Base-by-base conservation (phyloP, 2,329 filamentous ascomycete species). In the Reticulascus tulasneorum region DNA sequence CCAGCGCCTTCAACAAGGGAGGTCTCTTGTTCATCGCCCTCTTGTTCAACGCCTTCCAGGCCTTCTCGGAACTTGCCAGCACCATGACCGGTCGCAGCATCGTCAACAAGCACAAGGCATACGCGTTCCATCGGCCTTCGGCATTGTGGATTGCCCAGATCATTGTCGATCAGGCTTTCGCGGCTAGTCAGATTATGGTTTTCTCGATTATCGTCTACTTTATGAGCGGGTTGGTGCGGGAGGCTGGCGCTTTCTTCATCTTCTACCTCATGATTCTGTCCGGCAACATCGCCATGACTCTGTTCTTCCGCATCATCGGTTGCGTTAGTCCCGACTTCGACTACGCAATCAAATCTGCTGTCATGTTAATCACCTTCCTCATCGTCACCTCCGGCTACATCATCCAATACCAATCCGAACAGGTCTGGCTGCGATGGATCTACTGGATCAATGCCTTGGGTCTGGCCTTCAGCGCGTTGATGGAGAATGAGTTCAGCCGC, bases 21-120 rank as follows among this genome's bases (percentile, higher is more conserved):
- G 87, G 86, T 66, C 75, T 91, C 2, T 67, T 94, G 33, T 94
- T 94, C 63, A 79, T 89, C 35, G 69, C 84, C 16, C 73, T 94
- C 2, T 64, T 94, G 5, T 91, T 91, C 71, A 91, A 91, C 56
- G 84, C 84, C n/a, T 91, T 94, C 60, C 82, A 88, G 53, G 85
- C 87, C 17, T 90, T 93, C 53, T 77, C 82, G 0, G 87, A 94
- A 57, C 63, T 94, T 0, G 83, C 74, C 0, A 72, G 74, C 9
- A 84, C 83, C 2, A 91, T 93, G 84, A 64, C 81, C 12, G 86
- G 83, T 1, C 74, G 88, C 8, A 73, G 81, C 0, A 84, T 94
- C 23, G 75, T 94, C 42, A 87, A 89, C 56, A 94, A 93, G 56
- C 88, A 94, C 59, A 80, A 83, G 38, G 82, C 84, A 0, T 94